These are phyloP conservation scores for Xerophyta viscosa DNA, from an alignment of 106 monocot genomes.

Conservation along the genomic window DNA sequence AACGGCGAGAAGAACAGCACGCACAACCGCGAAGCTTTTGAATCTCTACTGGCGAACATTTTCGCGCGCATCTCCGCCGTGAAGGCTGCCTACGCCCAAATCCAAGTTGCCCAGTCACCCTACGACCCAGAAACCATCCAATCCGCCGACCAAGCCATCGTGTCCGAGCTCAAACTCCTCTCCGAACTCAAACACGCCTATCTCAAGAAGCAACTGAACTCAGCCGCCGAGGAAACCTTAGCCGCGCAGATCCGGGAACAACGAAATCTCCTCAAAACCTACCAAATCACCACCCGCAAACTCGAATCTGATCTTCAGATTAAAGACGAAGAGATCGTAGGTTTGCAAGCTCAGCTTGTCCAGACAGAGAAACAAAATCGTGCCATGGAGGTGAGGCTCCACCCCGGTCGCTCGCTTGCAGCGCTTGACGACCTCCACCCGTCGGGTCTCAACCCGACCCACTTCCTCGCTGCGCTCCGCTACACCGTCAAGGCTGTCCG, in stretches of 20 bases:
- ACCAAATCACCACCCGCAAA: constrained; percentile 49
- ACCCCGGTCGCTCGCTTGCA: constrained; percentile 26
- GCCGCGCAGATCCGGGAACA: constrained; percentile 63
- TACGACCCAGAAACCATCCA: constrained; percentile 65
- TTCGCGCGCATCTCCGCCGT: constrained; percentile 62
- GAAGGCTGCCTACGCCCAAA: constrained; percentile 77
- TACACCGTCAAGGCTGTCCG: constrained; percentile 40
- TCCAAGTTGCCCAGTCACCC: constrained; percentile 70
- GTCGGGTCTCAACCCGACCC: constrained; percentile 60
- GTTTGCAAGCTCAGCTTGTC: constrained; percentile 19
- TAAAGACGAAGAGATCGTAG: constrained; percentile 28
- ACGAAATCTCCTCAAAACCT: constrained; percentile 56
- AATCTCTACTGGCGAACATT: constrained; percentile 41
- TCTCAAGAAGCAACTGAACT: constrained; percentile 32
- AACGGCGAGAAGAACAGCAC: not conserved
- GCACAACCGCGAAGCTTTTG: constrained; percentile 14
- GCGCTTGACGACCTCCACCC: constrained; percentile 44
- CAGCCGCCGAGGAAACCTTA: constrained; percentile 5
- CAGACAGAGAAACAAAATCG: not conserved
- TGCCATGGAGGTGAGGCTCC: constrained; percentile 27
- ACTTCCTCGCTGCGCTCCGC: constrained; percentile 50
- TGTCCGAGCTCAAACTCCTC: constrained; percentile 46
- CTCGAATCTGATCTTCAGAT: constrained; percentile 38
- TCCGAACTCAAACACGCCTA: constrained; percentile 45
- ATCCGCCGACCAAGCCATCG: constrained; percentile 43